Conservation (phyloP, 2,329 filamentous ascomycete species). For the Xylariales sp. region DNA sequence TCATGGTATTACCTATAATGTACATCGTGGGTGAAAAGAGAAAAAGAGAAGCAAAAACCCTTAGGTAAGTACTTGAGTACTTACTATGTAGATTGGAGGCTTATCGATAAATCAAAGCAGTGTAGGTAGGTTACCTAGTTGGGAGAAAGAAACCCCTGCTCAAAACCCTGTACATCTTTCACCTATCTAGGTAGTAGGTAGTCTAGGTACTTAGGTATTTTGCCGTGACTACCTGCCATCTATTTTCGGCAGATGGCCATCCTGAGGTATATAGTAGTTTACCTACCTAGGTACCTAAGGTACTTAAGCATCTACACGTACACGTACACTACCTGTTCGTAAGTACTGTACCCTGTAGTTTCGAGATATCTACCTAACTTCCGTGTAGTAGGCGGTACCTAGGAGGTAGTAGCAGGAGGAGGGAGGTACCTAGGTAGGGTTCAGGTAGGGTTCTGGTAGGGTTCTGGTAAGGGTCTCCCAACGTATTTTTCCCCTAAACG, state of each 20-base stretch:
- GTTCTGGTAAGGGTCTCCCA: not conserved
- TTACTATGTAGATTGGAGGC: not conserved
- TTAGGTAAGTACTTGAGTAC: not conserved
- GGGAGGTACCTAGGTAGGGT: too few species aligned
- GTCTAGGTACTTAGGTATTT: not conserved
- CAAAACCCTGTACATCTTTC: not conserved
- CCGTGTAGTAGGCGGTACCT: too few species aligned
- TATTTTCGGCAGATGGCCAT: slow-evolving; percentile 15
- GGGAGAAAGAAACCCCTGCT: not conserved
- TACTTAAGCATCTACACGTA: too few species aligned
- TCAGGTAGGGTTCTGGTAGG: too few species aligned
- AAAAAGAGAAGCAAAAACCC: not conserved
- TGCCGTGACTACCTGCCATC: slow-evolving; percentile 24
- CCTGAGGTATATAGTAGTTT: too few species aligned
- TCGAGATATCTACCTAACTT: too few species aligned
- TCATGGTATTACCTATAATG: not conserved
- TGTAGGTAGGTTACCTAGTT: not conserved
- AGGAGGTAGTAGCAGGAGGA: not conserved
- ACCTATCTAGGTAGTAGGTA: not conserved
- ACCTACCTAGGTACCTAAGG: too few species aligned
- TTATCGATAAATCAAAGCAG: slow-evolving; percentile 21
- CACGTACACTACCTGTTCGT: too few species aligned
- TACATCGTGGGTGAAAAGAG: not conserved
- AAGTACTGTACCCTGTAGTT: too few species aligned
- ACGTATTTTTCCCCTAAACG: slow-evolving; percentile 16